Evolutionary conservation across 345 rosid species (phyloP).

Genomic region (Rhodomyrtus tomentosa): DNA sequence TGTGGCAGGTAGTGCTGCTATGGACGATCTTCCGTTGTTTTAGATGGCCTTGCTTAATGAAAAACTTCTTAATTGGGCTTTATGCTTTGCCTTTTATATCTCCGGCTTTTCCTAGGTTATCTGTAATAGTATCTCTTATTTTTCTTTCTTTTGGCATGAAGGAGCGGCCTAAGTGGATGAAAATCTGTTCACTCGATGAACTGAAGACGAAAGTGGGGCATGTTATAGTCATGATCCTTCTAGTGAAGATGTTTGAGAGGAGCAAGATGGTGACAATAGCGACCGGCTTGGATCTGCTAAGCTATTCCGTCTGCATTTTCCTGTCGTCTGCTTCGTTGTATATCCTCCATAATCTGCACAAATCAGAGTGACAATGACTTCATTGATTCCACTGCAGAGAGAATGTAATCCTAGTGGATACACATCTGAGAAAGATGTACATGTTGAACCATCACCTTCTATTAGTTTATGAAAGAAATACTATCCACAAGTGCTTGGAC

Average conservation of each 20-base stretch:
- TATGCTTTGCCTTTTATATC: background rate
- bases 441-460: background rate
- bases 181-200: slow-evolving; percentile 76
- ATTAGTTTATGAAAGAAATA: background rate
- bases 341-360: slow-evolving; percentile 79
- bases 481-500: background rate
- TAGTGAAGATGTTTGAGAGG: slow-evolving; percentile 96
- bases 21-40: background rate
- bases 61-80: background rate
- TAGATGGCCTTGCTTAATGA: background rate
- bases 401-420: background rate
- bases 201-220: slow-evolving; percentile 93
- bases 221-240: slow-evolving; percentile 86
- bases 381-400: background rate
- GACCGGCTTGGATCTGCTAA: slow-evolving; percentile 67
- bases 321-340: slow-evolving; percentile 81
- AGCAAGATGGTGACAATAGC: slow-evolving; percentile 88
- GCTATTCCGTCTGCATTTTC: slow-evolving; percentile 83
- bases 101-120: background rate
- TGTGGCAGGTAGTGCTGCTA: background rate
- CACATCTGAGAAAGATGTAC: background rate
- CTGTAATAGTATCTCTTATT: background rate
- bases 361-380: slow-evolving; percentile 23
- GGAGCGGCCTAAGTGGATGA: slow-evolving; percentile 96
- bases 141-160: slow-evolving; percentile 1